A percentile compares a stretch with the other conserved stretches of the same genome.
Conservation (phyloP, 2,329 filamentous ascomycete species). For the Hymenoscyphus linearis region DNA sequence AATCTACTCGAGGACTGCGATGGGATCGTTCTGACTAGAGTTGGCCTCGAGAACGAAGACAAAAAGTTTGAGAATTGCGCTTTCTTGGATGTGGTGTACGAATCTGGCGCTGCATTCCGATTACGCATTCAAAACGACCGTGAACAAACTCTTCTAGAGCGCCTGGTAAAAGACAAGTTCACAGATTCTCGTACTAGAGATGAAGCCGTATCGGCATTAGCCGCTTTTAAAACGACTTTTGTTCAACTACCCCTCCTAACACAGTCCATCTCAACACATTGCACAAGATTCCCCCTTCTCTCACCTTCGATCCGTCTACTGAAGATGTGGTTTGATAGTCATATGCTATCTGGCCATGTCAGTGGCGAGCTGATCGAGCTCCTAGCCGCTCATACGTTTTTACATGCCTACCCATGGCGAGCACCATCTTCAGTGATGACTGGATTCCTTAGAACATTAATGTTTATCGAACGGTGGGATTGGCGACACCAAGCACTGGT, state of each 20-base stretch:
- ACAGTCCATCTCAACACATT: constrained; percentile 73
- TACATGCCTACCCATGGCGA: constrained; percentile 76
- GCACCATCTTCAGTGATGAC: constrained; percentile 70
- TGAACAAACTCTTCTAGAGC: constrained; percentile 74
- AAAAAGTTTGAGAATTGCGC: constrained; percentile 68
- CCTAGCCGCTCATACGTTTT: constrained; percentile 70
- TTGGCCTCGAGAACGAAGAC: constrained; percentile 76
- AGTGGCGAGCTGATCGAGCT: constrained; percentile 80
- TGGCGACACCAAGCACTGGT: constrained; percentile 82
- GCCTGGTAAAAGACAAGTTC: constrained; percentile 69
- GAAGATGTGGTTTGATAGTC: constrained; percentile 84
- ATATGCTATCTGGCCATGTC: constrained; percentile 74
- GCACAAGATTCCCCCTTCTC: constrained; percentile 72
- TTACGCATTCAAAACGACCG: constrained; percentile 85
- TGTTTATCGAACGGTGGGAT: constrained; percentile 82
- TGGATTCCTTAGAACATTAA: constrained; percentile 75
- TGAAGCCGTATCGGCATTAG: constrained; percentile 63
- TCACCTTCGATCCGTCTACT: constrained; percentile 77
- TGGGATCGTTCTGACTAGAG: constrained; percentile 55
- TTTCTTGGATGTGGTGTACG: constrained; percentile 76
- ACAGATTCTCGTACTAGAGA: constrained; percentile 61
- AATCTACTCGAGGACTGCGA: constrained; percentile 60
- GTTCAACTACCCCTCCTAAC: constrained; percentile 71
- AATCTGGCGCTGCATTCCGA: constrained; percentile 69
- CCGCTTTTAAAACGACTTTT: constrained; percentile 66